Evolutionary conservation across 2,329 filamentous ascomycete species (phyloP).

Genomic region (Didymella exigua): DNA sequence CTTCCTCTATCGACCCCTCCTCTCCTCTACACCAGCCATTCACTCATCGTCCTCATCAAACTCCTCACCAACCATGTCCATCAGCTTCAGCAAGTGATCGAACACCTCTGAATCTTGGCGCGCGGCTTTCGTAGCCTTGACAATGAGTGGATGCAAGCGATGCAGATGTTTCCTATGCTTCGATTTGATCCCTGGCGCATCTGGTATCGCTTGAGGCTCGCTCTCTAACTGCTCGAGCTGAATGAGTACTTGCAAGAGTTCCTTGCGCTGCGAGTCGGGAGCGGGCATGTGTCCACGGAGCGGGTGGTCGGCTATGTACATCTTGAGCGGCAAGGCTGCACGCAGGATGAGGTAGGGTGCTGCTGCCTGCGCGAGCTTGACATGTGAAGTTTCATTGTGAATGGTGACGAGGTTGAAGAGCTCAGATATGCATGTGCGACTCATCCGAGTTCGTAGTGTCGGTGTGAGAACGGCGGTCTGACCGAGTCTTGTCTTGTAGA

Average conservation of each 20-base stretch:
- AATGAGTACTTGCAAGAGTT: constrained; percentile 73
- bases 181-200: constrained; percentile 38
- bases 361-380: constrained; percentile 73
- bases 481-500: constrained; percentile 71
- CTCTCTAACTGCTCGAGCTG: constrained; percentile 70
- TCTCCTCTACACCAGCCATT: not conserved
- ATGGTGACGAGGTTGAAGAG: constrained; percentile 63
- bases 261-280: constrained; percentile 78
- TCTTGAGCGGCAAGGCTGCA: constrained; percentile 77
- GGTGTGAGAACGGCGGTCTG: constrained; percentile 72
- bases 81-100: constrained; percentile 47
- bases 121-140: constrained; percentile 66
- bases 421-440: constrained; percentile 80
- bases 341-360: constrained; percentile 84
- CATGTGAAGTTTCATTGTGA: constrained; percentile 51
- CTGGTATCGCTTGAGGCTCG: constrained; percentile 71
- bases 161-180: constrained; percentile 72
- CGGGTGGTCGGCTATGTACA: constrained; percentile 90
- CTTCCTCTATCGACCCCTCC: no score
- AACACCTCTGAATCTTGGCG: constrained; percentile 67
- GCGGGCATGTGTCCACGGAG: constrained; percentile 86
- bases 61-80: constrained; percentile 49
- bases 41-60: constrained; percentile 40
- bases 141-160: constrained; percentile 78
- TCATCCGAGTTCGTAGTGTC: constrained; percentile 71